Conservation (phyloP, 2,329 filamentous ascomycete species). For the Remersonia thermophila region DNA sequence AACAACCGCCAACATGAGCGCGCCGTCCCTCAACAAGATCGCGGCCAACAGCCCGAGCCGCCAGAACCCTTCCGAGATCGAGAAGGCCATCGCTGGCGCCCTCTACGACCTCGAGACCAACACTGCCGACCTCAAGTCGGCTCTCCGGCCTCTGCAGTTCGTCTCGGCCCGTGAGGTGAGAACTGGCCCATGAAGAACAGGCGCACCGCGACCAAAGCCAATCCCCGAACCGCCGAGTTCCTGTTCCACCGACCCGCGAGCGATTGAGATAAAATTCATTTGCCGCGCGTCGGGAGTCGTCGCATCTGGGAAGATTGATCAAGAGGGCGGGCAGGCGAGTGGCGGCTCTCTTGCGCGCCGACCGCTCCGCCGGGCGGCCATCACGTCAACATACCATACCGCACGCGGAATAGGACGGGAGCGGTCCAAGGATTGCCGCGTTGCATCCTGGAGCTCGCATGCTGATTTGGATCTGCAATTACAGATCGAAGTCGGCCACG, state of each 20-base stretch:
- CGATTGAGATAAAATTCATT: constrained; percentile 7
- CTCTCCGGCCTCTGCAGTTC: constrained; percentile 95
- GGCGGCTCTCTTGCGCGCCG: constrained; percentile 5
- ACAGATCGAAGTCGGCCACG: constrained; percentile 99
- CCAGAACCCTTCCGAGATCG: constrained; percentile 92
- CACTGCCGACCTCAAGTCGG: constrained; percentile 93
- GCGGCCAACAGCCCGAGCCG: constrained; percentile 92
- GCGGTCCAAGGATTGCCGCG: constrained; percentile 52
- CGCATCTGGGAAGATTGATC: constrained; percentile 18
- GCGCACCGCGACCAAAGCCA: constrained; percentile 1
- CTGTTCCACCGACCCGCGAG: constrained; percentile 30
- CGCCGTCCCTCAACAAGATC: constrained; percentile 89
- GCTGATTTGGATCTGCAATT: constrained; percentile 54
- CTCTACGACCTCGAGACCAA: constrained; percentile 99
- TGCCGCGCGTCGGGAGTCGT: constrained; percentile 16
- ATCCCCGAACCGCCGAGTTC: constrained; percentile 28
- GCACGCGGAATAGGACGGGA: constrained; percentile 57
- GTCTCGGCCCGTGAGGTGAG: constrained; percentile 99
- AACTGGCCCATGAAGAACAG: constrained; percentile 27
- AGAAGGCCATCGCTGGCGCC: constrained; percentile 92
- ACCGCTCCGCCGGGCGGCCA: constrained; percentile 13
- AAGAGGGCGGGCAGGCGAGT: constrained; percentile 13
- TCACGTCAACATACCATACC: constrained; percentile 6
- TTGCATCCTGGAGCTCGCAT: constrained; percentile 58
- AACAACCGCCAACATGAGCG: constrained; percentile 45